Evolutionary conservation across 208 protist genomes (phyloP), one percentile per base, ranked within the genome.

Genomic region (Trichomonas gallinae): DNA sequence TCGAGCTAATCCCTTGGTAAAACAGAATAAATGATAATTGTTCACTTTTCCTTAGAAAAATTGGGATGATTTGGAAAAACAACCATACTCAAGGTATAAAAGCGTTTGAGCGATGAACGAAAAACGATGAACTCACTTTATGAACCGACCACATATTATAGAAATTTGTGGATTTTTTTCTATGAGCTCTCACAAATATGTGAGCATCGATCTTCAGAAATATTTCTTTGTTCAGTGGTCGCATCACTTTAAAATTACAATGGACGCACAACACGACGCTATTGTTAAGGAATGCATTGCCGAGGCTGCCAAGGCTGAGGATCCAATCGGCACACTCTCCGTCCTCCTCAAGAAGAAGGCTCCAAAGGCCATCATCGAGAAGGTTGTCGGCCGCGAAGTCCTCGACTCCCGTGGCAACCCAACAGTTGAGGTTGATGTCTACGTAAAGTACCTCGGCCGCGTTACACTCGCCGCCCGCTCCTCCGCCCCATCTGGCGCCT

Each of bases 401-500:
- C 83, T 89, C 31, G 83, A 89, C 36, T 89, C 83, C 13, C 34
- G 83, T 48, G 96, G 96, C 31, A 96, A 96, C 63, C 96, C 96
- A 96, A 96, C 96, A 34, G 63, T 85, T 15, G 96, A 96, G 40
- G 58, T 87, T 40, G 96, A 96, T 51, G 58, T 96, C 13, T 85
- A 49, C 38, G 36, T 45, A 42, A 46, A 83, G 15, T 89, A 48
- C 40, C 40, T 85, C 21, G 96, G 96, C 26, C 23, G 13, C 23
- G 40, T 48, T n/a, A 89, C 36, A 46, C 40, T 89, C 40, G 83
- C 83, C 48, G 83, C 34, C 38, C 83, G 83, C 17, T 63, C 96
- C 3, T 87, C 49, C 44, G 99, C 99, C 26, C 99, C 99, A 48
- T 99, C 98, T 40, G 99, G 99, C 96, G 99, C 99, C 4, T 99